Base-by-base conservation (phyloP, 352 stramenopile species). In the Globisporangium paddicum region DNA sequence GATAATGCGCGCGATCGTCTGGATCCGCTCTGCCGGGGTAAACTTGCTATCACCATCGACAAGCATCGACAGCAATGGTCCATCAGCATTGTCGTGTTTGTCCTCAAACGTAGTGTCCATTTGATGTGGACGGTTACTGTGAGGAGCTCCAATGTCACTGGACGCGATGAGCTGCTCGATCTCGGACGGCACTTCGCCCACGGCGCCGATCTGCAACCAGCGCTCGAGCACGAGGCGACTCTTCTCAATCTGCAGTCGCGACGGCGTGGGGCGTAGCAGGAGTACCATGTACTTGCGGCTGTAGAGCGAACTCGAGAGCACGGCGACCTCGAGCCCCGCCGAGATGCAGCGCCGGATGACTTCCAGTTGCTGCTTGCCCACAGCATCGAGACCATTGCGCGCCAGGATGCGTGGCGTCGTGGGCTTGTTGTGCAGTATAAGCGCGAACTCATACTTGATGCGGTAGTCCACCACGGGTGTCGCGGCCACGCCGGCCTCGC, bases 1-100 rank as follows among this genome's bases (percentile, higher is more conserved):
- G 58, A 94, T 89, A 58, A 94, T 94, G n/a, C 85, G 85, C 5
- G 80, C 85, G 40, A 94, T 94, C 0, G 85, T 91, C 58, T 94
- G 85, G 16, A 94, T 82, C 7, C 85, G 81, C 46, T 94, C 85
- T 13, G 85, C 85, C 5, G 85, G 85, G 8, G 82, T 93, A 54
- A 93, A 92, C 63, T 91, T 91, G 46, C 69, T 62, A 58, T 90
- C 82, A 4, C 85, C 79, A 35, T 85, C 71, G 6, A 52, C 34
- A n/a, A 25, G 8, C 14, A 32, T 32, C 28, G 28, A 32, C 28
- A 16, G 18, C 7, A 32, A 32, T 16, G 25, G 16, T 3, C 7
- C 45, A 19, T 11, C 38, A 37, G 32, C 28, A n/a, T n/a, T n/a
- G 7, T 30, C 26, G 5, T 30, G 14, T n/a, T 52, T 34, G 10